Evolutionary conservation across 2,329 filamentous ascomycete genomes (phyloP).

Genomic region (Anthostomella pinea): DNA sequence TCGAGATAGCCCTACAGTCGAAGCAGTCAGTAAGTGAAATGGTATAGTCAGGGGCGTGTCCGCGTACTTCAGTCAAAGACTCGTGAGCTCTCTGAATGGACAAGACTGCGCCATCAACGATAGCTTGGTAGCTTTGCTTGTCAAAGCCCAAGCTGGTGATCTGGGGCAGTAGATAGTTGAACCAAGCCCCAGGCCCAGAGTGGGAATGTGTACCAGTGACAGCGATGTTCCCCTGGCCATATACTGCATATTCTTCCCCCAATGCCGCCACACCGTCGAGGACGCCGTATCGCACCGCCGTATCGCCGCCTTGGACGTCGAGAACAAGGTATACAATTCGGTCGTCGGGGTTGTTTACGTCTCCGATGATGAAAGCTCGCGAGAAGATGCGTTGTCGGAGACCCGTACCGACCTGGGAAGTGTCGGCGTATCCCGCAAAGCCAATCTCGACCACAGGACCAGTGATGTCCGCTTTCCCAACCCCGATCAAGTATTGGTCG

Average conservation of each 20-base stretch:
- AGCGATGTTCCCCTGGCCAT: constrained; percentile 78
- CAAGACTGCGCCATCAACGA: constrained; percentile 77
- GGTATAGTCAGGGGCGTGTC: background rate
- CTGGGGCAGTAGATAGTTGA: constrained; percentile 88
- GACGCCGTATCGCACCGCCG: constrained; percentile 80
- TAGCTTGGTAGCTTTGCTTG: constrained; percentile 79
- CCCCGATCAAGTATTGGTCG: constrained; percentile 48
- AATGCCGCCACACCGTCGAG: constrained; percentile 66
- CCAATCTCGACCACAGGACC: constrained; percentile 84
- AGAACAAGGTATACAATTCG: constrained; percentile 83
- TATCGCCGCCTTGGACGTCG: constrained; percentile 84
- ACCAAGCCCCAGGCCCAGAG: constrained; percentile 84
- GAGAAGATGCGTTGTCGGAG: constrained; percentile 83
- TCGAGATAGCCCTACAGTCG: constrained; percentile 58
- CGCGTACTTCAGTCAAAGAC: constrained; percentile 49
- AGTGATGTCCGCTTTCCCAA: constrained; percentile 54
- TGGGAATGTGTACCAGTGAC: constrained; percentile 90
- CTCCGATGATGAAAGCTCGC: constrained; percentile 81
- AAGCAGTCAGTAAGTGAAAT: constrained; percentile 19
- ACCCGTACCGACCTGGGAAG: constrained; percentile 75
- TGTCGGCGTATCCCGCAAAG: constrained; percentile 83
- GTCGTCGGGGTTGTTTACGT: constrained; percentile 60
- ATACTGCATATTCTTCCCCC: constrained; percentile 70
- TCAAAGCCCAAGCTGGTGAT: constrained; percentile 84
- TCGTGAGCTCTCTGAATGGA: constrained; percentile 80